These are phyloP conservation scores for Coemansia sp. DNA, from an alignment of 192 early-diverging fungal genomes.

Conservation along the genomic window DNA sequence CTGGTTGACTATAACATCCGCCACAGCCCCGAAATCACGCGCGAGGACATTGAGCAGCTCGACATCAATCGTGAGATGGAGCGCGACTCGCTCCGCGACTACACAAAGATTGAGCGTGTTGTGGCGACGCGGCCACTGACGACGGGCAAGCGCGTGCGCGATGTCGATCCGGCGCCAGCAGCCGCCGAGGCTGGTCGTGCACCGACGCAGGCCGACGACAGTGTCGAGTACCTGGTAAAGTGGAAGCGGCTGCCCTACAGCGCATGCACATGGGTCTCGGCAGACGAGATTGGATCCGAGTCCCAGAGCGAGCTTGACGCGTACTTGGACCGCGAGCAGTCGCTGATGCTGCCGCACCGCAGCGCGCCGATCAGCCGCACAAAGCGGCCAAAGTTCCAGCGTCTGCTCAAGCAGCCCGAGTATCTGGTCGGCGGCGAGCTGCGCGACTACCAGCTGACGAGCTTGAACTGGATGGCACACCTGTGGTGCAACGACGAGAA, in stretches of 20 bases:
- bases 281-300: conserved; percentile 65
- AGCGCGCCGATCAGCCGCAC: conserved; percentile 46
- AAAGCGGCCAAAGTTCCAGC: conserved; percentile 77
- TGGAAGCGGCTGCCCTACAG: conserved; percentile 89
- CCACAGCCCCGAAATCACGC: conserved; percentile 64
- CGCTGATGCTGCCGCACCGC: conserved; percentile 70
- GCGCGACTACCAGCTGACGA: conserved; percentile 93
- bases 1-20: conserved; percentile 59
- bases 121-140: conserved; percentile 63
- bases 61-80: conserved; percentile 82
- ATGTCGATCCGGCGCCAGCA: conserved; percentile 23
- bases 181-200: conserved; percentile 2
- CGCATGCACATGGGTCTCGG: conserved; percentile 86
- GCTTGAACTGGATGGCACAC: conserved; percentile 96
- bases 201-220: conserved; percentile 45
- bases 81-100: conserved; percentile 78
- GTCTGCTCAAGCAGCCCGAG: conserved; percentile 72
- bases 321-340: conserved; percentile 77
- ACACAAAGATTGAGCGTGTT: conserved; percentile 85
- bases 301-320: conserved; percentile 85
- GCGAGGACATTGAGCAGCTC: conserved; percentile 87
- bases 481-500: conserved; percentile 95
- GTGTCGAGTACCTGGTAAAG: conserved; percentile 85
- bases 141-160: conserved; percentile 16
- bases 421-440: conserved; percentile 85